Conservation (phyloP, 441 rosid genomes). For the Pelargonium cotyledonis region DNA sequence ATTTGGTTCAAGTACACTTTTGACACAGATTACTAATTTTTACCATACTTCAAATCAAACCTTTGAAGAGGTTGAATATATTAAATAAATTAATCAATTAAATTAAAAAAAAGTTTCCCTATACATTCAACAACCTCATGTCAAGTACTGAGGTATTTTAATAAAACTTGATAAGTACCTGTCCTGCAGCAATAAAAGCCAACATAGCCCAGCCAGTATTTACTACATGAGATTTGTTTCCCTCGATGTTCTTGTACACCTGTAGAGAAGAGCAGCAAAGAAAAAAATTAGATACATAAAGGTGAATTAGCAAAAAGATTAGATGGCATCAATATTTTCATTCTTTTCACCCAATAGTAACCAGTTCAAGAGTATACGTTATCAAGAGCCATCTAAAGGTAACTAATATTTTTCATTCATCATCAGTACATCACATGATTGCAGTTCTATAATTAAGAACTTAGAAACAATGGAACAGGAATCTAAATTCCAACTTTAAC, state of each 20-base stretch:
- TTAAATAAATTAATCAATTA: background rate
- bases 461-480: background rate
- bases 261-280: conserved; percentile 1
- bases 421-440: background rate
- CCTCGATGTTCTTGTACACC: conserved; percentile 52
- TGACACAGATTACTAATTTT: too few relatives aligned
- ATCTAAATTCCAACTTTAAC: background rate
- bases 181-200: conserved; percentile 59
- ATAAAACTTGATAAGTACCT: conserved; percentile 29
- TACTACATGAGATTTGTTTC: conserved; percentile 53
- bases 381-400: background rate
- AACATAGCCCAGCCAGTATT: conserved; percentile 85
- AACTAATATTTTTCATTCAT: background rate
- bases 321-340: background rate
- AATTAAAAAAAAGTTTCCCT: background rate
- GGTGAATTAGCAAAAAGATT: background rate
- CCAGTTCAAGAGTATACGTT: background rate
- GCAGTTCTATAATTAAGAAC: background rate
- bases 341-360: background rate
- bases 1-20: background rate
- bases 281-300: background rate
- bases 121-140: background rate
- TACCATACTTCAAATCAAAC: background rate
- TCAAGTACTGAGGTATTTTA: too few relatives aligned
- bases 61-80: background rate